Evolutionary conservation across 306 rosid genomes (phyloP), one percentile per base, ranked within the genome.

Genomic region (Quillaja saponaria): DNA sequence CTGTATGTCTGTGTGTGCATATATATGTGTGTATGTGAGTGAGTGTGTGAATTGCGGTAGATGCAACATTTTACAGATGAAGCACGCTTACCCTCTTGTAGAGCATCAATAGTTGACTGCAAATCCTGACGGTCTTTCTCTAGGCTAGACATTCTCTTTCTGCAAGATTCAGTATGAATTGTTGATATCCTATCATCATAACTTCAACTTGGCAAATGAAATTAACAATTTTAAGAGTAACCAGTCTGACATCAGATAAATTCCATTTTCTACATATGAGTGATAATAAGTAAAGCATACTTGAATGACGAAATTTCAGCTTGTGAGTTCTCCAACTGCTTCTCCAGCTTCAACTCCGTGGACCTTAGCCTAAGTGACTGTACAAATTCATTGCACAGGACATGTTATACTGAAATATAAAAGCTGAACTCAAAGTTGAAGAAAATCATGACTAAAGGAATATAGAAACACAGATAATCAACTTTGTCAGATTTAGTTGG

Each of bases 311-410:
- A 78, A 55, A 89, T 83, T 80, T 94, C 96, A 58, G 87, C 91
- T 68, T 87, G 76, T 45, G 86, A 72, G 57, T 76, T 89, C 80
- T 94, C 90, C 86, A 89, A 71, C 77, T 83, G 91, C 79, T 89
- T 94, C 84, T 81, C 90, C 66, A 89, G 90, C 90, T 85, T 94
- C 71, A 94, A 74, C 82, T 89, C 99, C 63, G 70, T 87, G 53
- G 99, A 94, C 76, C 97, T 83, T 68, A 94, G 71, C 78, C 84
- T 87, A 56, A 94, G 90, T 60, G 99, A 95, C 99, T 94, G 77
- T 38, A 71, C 47, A 60, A 46, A 58, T 40, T 75, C 51, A 59
- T 25, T 25, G 31, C 31, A 25, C 31, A 25, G 31, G 31, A 25
- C 31, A 25, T 4, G 4, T 25, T 25, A 25, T 25, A 25, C 4